phyloP scores from a whole-genome alignment of 176 grass and related monocot species.

The Oryza glaberrima region DNA sequence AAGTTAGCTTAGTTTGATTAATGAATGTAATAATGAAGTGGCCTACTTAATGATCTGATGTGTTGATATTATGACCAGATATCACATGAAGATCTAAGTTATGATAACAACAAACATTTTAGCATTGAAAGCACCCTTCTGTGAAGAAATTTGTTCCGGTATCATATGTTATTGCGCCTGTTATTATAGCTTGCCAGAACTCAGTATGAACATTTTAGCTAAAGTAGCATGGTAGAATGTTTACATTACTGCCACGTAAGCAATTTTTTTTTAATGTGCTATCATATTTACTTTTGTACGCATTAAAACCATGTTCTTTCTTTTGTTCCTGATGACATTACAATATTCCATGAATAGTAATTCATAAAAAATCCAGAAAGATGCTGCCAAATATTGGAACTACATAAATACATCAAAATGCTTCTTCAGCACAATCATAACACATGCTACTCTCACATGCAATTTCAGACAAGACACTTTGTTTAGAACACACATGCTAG shows the following conservation, averaged over 20 bases:
- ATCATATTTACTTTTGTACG: background rate
- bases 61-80: conserved; percentile 4
- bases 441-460: background rate
- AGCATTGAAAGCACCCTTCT: background rate
- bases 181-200: background rate
- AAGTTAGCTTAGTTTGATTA: background rate
- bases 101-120: background rate
- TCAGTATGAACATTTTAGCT: background rate
- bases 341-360: background rate
- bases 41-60: conserved; percentile 12
- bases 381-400: background rate
- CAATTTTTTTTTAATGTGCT: background rate
- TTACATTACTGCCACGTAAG: conserved; percentile 4
- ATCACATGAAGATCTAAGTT: background rate
- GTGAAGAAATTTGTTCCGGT: background rate
- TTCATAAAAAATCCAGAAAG: conserved; percentile 18
- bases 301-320: background rate
- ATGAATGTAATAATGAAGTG: background rate
- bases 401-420: conserved; percentile 12
- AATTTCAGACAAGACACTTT: background rate
- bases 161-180: background rate
- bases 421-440: background rate
- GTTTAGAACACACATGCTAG: background rate
- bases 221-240: background rate
- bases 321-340: background rate